Conservation (phyloP, 2,329 filamentous ascomycete species). For the Tolypocladium guangdongense region DNA sequence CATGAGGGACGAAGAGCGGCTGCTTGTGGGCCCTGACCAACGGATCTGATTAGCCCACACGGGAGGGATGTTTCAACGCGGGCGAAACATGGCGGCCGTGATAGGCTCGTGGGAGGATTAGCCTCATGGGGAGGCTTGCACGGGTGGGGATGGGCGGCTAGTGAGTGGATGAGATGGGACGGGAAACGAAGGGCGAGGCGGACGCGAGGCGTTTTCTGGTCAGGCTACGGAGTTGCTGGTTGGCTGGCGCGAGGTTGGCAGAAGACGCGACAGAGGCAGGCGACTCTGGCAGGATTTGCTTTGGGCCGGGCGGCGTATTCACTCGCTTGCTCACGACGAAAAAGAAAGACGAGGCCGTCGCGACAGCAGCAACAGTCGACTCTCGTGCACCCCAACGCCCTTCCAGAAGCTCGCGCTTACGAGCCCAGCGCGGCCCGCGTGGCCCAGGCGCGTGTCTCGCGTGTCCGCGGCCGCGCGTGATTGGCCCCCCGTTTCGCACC, state of each 20-base stretch:
- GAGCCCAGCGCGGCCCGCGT: not conserved
- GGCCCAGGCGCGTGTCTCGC: not conserved
- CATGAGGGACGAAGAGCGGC: not conserved
- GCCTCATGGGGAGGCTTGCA: not conserved
- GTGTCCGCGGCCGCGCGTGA: not conserved
- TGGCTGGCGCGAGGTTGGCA: not conserved
- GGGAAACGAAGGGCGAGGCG: not conserved
- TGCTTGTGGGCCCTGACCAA: not conserved
- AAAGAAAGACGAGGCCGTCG: too few species aligned
- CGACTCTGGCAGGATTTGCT: not conserved
- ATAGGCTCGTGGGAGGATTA: not conserved
- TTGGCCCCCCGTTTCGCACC: not conserved
- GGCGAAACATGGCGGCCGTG: not conserved
- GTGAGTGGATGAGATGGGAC: too few species aligned
- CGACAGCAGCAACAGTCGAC: not conserved
- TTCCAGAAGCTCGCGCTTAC: not conserved
- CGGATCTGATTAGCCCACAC: not conserved
- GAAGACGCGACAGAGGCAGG: not conserved
- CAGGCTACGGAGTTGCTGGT: not conserved
- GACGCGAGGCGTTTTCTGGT: not conserved
- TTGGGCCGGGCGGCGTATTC: too few species aligned
- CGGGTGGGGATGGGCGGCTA: not conserved
- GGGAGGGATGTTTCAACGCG: constrained; percentile 6
- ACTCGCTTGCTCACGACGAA: not conserved
- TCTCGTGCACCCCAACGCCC: not conserved